These are phyloP conservation scores for Moelleriella libera DNA, from an alignment of 2,329 filamentous ascomycete genomes.

Conservation along the genomic window DNA sequence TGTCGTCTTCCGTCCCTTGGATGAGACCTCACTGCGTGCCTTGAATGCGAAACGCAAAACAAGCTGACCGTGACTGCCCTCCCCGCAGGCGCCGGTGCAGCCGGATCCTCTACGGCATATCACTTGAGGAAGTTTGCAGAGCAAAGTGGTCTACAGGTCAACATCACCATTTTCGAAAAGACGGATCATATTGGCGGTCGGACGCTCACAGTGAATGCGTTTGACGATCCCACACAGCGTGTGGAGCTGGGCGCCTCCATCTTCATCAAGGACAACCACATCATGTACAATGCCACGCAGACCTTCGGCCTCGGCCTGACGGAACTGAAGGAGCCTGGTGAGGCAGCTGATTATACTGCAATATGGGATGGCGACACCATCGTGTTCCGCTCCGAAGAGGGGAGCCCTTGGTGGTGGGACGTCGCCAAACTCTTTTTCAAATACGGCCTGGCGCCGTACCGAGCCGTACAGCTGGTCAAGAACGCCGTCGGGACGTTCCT, in stretches of 20 bases:
- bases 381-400: constrained; percentile 49
- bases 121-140: constrained; percentile 60
- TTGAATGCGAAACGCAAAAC: too few species aligned
- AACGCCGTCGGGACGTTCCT: constrained; percentile 58
- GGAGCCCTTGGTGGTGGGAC: constrained; percentile 62
- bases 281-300: constrained; percentile 59
- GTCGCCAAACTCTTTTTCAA: constrained; percentile 67
- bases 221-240: constrained; percentile 49
- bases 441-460: constrained; percentile 69
- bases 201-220: constrained; percentile 70
- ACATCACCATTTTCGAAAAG: constrained; percentile 83
- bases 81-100: constrained; percentile 66
- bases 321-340: constrained; percentile 23
- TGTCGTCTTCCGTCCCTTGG: not conserved
- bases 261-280: constrained; percentile 74
- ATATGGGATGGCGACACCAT: constrained; percentile 76
- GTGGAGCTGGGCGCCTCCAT: constrained; percentile 87
- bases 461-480: constrained; percentile 59
- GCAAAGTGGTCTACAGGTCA: constrained; percentile 43
- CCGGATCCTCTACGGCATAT: constrained; percentile 76
- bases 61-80: not conserved
- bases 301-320: constrained; percentile 53
- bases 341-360: constrained; percentile 46
- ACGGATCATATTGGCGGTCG: constrained; percentile 68
- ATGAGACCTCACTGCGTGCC: not conserved